Conservation (phyloP, 176 grass and related monocot species). For the Eragrostis curvula region DNA sequence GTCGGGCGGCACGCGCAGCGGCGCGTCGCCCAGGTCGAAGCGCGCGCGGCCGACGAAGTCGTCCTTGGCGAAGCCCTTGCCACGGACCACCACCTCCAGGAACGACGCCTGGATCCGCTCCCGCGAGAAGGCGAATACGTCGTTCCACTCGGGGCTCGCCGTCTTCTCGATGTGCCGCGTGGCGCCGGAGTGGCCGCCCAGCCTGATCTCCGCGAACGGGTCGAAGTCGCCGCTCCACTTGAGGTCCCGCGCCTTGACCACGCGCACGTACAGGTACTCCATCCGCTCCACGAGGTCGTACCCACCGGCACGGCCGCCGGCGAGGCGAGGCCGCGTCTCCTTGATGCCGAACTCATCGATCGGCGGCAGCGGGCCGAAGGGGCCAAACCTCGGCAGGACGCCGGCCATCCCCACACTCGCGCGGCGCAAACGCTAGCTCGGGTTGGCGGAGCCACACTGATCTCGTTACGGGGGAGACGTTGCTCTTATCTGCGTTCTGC, state of each 20-base stretch:
- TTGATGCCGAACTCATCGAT: constrained; percentile 53
- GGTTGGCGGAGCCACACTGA: not conserved
- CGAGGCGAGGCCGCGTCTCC: constrained; percentile 55
- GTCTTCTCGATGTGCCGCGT: constrained; percentile 67
- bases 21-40: constrained; percentile 61
- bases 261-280: constrained; percentile 86
- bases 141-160: constrained; percentile 64
- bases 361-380: constrained; percentile 24
- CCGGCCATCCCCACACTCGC: constrained; percentile 32
- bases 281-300: constrained; percentile 87
- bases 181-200: constrained; percentile 49
- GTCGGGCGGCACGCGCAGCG: constrained; percentile 44
- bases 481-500: constrained; percentile 39
- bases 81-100: constrained; percentile 42
- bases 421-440: not conserved
- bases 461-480: not conserved
- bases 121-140: constrained; percentile 74
- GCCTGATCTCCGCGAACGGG: constrained; percentile 52
- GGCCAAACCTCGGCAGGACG: constrained; percentile 48
- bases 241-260: constrained; percentile 70
- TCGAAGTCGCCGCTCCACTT: constrained; percentile 39
- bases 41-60: constrained; percentile 47
- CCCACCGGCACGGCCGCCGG: constrained; percentile 34
- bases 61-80: constrained; percentile 54
- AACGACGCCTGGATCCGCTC: constrained; percentile 48